phyloP scores from a whole-genome alignment of 495 filamentous ascomycete genomes.

The Rhypophila decipiens region DNA sequence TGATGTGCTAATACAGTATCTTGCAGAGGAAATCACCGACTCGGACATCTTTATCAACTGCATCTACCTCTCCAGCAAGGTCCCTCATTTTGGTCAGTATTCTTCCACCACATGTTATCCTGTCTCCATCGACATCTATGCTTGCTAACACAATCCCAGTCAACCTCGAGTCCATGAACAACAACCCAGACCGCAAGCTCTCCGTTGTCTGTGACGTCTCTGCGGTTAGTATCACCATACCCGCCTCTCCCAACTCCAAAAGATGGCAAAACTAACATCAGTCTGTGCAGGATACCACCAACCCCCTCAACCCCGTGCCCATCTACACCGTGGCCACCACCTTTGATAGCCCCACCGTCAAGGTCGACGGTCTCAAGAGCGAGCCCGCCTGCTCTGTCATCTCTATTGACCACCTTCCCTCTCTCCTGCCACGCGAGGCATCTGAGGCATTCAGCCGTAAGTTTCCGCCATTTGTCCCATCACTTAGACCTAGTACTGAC shows the following conservation, averaged over 20 bases:
- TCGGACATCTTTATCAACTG: constrained; percentile 83
- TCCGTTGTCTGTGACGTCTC: constrained; percentile 85
- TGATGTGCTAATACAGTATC: too few relatives aligned
- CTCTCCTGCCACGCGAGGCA: constrained; percentile 77
- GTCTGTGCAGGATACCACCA: constrained; percentile 58
- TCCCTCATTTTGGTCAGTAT: constrained; percentile 26
- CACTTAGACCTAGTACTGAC: background rate
- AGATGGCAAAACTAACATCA: background rate
- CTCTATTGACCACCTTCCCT: constrained; percentile 87
- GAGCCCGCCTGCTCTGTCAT: constrained; percentile 67
- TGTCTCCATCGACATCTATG: background rate
- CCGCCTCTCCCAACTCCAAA: background rate
- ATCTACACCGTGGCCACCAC: constrained; percentile 79
- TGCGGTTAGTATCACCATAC: constrained; percentile 45
- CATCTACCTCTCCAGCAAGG: constrained; percentile 65
- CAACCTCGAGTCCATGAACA: constrained; percentile 56
- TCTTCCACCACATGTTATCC: background rate
- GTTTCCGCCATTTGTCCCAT: constrained; percentile 1
- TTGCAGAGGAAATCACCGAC: constrained; percentile 66
- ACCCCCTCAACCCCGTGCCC: constrained; percentile 54
- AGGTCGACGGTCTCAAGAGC: constrained; percentile 51
- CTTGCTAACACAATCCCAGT: constrained; percentile 29
- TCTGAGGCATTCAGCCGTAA: constrained; percentile 70
- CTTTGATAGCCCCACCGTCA: constrained; percentile 77
- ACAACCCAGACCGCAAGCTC: constrained; percentile 62